Evolutionary conservation across 129 eudicot species (phyloP).

Genomic region (Kitagawia praeruptora): DNA sequence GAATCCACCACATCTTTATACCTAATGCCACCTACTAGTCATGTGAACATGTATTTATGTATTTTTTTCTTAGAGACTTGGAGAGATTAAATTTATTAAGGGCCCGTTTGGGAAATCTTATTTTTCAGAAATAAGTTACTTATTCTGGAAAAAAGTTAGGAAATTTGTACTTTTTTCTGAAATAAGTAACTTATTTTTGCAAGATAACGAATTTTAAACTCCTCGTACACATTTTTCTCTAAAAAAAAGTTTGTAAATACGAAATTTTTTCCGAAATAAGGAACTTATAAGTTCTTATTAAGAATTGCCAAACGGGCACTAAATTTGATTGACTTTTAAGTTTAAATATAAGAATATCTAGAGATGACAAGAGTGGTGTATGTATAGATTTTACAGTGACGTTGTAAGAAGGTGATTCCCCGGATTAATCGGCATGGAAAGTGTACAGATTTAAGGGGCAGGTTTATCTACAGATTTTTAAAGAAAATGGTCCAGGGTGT

Average conservation of each 20-base stretch:
- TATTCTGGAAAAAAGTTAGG: too few relatives aligned
- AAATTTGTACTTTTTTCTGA: too few relatives aligned
- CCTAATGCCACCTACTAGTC: background rate
- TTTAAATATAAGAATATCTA: background rate
- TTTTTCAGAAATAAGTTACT: too few relatives aligned
- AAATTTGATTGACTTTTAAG: background rate
- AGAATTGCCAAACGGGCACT: too few relatives aligned
- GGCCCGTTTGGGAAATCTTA: too few relatives aligned
- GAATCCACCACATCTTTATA: background rate
- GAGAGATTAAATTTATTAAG: background rate
- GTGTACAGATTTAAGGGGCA: slow-evolving; percentile 24
- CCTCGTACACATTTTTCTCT: too few relatives aligned
- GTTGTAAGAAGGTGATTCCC: slow-evolving; percentile 8
- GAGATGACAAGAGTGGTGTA: background rate
- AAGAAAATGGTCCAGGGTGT: background rate
- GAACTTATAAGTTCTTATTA: too few relatives aligned
- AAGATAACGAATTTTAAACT: too few relatives aligned
- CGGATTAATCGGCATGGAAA: slow-evolving; percentile 29
- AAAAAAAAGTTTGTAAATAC: too few relatives aligned
- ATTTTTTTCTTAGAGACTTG: background rate
- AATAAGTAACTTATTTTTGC: too few relatives aligned
- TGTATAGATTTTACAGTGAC: slow-evolving; percentile 11
- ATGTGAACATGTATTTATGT: background rate
- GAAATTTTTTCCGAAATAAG: too few relatives aligned
- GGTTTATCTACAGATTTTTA: slow-evolving; percentile 21